Conservation (phyloP, 2,329 filamentous ascomycete species). For the Hortaea sp. region DNA sequence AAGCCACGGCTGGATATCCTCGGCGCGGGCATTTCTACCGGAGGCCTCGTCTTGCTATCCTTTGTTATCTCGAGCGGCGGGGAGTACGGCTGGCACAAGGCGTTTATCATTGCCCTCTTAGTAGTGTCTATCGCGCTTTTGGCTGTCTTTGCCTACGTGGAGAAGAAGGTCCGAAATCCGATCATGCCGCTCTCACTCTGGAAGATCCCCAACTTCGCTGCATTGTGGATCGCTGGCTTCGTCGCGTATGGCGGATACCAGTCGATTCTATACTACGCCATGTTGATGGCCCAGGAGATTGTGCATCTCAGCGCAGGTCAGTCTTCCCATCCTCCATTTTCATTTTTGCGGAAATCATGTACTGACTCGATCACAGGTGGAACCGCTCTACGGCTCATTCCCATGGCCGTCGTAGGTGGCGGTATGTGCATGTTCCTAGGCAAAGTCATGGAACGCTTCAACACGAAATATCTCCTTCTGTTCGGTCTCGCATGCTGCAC, state of each 20-base stretch:
- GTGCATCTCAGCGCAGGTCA: slow-evolving; percentile 29
- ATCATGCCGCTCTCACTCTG: slow-evolving; percentile 38
- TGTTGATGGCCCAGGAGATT: slow-evolving; percentile 32
- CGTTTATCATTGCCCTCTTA: slow-evolving; percentile 36
- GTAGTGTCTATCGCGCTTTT: slow-evolving; percentile 30
- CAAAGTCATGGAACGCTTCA: slow-evolving; percentile 29
- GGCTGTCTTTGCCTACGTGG: slow-evolving; percentile 29
- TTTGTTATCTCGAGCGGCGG: slow-evolving; percentile 38
- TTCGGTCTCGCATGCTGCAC: slow-evolving; percentile 27
- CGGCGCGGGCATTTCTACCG: slow-evolving; percentile 33
- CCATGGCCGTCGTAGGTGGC: slow-evolving; percentile 31
- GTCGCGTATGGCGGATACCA: slow-evolving; percentile 35
- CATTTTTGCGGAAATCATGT: background rate
- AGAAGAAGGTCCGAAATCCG: slow-evolving; percentile 36
- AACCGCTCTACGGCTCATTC: slow-evolving; percentile 30
- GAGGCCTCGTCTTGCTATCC: slow-evolving; percentile 34
- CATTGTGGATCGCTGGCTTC: slow-evolving; percentile 36
- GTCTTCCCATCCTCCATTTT: slow-evolving; percentile 11
- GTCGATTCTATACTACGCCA: slow-evolving; percentile 34
- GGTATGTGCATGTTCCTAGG: slow-evolving; percentile 7
- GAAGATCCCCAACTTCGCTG: slow-evolving; percentile 38
- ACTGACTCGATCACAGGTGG: background rate
- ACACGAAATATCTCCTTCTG: slow-evolving; percentile 29
- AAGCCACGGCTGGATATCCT: slow-evolving; percentile 32
- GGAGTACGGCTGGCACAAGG: slow-evolving; percentile 36